Evolutionary conservation across 2,329 filamentous ascomycete species (phyloP).

Genomic region (Orbilia quercus): DNA sequence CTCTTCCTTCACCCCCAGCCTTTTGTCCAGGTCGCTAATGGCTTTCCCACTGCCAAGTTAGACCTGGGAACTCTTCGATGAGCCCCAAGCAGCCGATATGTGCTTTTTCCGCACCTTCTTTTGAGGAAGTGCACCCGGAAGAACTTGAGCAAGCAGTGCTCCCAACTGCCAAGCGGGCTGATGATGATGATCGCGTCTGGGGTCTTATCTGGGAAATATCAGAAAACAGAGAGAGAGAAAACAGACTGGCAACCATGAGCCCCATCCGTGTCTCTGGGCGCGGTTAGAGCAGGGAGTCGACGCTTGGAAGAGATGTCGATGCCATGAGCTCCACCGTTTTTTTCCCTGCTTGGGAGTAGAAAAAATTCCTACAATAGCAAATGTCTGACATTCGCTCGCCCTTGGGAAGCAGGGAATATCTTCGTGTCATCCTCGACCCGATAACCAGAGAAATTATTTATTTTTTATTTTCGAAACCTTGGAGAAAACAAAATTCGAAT

Average conservation of each 20-base stretch:
- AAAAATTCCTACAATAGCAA: conserved; percentile 23
- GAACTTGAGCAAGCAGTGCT: conserved; percentile 16
- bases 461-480: background rate
- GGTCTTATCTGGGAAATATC: conserved; percentile 1
- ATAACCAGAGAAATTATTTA: too few species aligned
- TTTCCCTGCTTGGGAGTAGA: background rate
- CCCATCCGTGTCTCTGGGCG: conserved; percentile 29
- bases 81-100: conserved; percentile 2
- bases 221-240: background rate
- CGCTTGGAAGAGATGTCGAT: conserved; percentile 18
- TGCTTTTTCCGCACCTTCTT: conserved; percentile 6
- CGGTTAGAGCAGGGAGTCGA: conserved; percentile 33
- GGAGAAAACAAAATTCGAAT: background rate
- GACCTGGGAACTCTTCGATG: background rate
- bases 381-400: conserved; percentile 28
- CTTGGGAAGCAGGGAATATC: conserved; percentile 17
- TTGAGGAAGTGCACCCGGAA: conserved; percentile 21
- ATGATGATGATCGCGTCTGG: conserved; percentile 20
- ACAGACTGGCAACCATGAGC: conserved; percentile 13
- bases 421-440: conserved; percentile 24
- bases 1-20: background rate
- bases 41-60: background rate
- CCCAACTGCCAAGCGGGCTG: conserved; percentile 32
- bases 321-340: conserved; percentile 49
- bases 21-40: background rate